These are phyloP conservation scores for Botryotinia narcissicola DNA, from an alignment of 2,329 filamentous ascomycete genomes.

Conservation along the genomic window DNA sequence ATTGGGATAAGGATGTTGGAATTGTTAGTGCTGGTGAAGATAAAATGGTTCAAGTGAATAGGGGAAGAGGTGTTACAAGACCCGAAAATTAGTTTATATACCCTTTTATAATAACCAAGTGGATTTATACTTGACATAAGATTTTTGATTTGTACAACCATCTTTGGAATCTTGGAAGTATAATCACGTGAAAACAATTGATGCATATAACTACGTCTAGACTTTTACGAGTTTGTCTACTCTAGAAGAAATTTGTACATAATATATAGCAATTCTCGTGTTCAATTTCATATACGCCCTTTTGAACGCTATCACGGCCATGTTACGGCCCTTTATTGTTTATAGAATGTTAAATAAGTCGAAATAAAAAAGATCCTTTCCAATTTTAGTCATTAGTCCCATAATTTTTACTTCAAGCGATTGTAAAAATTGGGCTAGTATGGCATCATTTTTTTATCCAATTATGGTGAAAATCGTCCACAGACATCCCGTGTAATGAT, in stretches of 20 bases:
- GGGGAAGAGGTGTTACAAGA: constrained; percentile 37
- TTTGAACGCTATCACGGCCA: background rate
- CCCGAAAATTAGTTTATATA: constrained; percentile 22
- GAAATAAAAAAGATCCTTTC: background rate
- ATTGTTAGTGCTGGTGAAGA: constrained; percentile 93
- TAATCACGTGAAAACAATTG: background rate
- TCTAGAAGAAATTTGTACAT: background rate
- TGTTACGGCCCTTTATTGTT: background rate
- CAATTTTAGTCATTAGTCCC: constrained; percentile 7
- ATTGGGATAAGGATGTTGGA: constrained; percentile 81
- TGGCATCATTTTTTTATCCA: constrained; percentile 17
- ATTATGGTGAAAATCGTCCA: constrained; percentile 5
- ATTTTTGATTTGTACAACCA: background rate
- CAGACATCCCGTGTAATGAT: background rate
- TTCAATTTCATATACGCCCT: background rate
- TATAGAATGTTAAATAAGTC: background rate
- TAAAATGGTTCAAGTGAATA: constrained; percentile 88
- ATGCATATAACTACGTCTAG: background rate
- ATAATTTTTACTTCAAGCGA: background rate
- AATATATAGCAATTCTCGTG: background rate
- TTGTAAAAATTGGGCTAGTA: constrained; percentile 17
- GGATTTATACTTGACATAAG: background rate
- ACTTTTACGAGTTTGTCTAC: background rate
- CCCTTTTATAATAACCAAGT: constrained; percentile 17
- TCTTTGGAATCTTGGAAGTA: background rate